Evolutionary conservation across 179 eudicot genomes (phyloP).

Genomic region (Monotropa hypopitys): DNA sequence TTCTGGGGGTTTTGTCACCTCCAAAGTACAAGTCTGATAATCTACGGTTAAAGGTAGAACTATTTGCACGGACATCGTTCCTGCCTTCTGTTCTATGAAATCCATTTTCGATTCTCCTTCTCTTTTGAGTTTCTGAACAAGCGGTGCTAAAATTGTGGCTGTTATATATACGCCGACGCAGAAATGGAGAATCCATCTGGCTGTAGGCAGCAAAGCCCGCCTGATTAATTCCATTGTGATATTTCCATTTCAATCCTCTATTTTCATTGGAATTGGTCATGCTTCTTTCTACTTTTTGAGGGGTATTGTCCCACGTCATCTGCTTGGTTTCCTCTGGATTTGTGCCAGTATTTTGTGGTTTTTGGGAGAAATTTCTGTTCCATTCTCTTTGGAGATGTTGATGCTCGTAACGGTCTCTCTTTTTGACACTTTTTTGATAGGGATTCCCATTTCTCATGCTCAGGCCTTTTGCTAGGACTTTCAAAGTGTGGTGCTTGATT

Average conservation of each 20-base stretch:
- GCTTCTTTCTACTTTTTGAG: slow-evolving; percentile 6
- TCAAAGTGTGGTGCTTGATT: slow-evolving; percentile 15
- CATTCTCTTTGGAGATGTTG: slow-evolving; percentile 7
- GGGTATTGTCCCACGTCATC: slow-evolving; percentile 5
- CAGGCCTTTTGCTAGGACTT: slow-evolving; percentile 19
- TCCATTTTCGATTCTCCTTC: slow-evolving; percentile 11
- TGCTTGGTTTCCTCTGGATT: slow-evolving; percentile 10
- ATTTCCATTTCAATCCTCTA: slow-evolving; percentile 26
- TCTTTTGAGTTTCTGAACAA: slow-evolving; percentile 16
- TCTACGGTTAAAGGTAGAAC: slow-evolving; percentile 7
- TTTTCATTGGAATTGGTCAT: slow-evolving; percentile 10
- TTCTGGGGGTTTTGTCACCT: slow-evolving; percentile 7
- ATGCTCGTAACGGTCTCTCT: slow-evolving; percentile 9
- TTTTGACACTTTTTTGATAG: not conserved
- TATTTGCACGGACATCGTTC: not conserved
- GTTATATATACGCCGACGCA: slow-evolving; percentile 11
- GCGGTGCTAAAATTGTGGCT: slow-evolving; percentile 8
- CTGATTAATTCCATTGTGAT: slow-evolving; percentile 7
- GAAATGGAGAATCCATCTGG: slow-evolving; percentile 10
- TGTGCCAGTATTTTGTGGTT: slow-evolving; percentile 8
- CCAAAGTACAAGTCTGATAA: not conserved
- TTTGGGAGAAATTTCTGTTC: slow-evolving; percentile 2
- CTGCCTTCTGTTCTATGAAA: slow-evolving; percentile 5
- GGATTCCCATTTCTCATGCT: slow-evolving; percentile 9
- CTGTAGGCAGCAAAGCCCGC: not conserved